These are phyloP conservation scores for Cicer pinnatifidum DNA, from an alignment of 306 rosid genomes.

Conservation along the genomic window DNA sequence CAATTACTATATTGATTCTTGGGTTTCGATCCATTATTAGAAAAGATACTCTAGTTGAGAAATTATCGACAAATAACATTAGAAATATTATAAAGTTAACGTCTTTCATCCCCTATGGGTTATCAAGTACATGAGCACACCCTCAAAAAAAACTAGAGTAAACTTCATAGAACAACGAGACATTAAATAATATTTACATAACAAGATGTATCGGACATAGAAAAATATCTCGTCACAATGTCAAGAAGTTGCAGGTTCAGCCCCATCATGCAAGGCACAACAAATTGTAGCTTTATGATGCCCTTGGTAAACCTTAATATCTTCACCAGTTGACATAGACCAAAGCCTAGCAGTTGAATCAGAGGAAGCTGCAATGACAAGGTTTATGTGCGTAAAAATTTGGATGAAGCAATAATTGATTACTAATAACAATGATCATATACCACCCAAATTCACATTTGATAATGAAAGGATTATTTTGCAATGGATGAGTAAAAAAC, in stretches of 20 bases:
- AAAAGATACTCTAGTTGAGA: slow-evolving; percentile 18
- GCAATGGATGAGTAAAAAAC: neutral
- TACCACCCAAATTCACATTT: slow-evolving; percentile 17
- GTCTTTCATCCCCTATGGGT: neutral
- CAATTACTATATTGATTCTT: neutral
- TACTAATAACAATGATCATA: slow-evolving; percentile 7
- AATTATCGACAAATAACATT: neutral
- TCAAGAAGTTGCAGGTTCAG: slow-evolving; percentile 75
- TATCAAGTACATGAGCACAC: slow-evolving; percentile 17
- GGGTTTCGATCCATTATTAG: slow-evolving; percentile 1
- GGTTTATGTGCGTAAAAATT: slow-evolving; percentile 2
- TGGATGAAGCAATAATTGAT: slow-evolving; percentile 22
- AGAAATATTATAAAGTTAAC: neutral
- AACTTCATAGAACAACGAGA: slow-evolving; percentile 8
- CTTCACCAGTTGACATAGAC: slow-evolving; percentile 88
- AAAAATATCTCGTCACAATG: slow-evolving; percentile 1
- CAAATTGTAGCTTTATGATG: slow-evolving; percentile 96
- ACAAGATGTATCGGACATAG: slow-evolving; percentile 16
- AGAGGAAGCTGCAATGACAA: slow-evolving; percentile 77
- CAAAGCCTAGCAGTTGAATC: slow-evolving; percentile 96
- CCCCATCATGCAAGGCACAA: slow-evolving; percentile 97
- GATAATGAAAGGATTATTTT: slow-evolving; percentile 25
- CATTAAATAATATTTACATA: slow-evolving; percentile 42
- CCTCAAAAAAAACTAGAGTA: neutral
- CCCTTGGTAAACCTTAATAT: slow-evolving; percentile 83